These are phyloP conservation scores for Metschnikowia borealis DNA, from an alignment of 805 yeast species.

Conservation along the genomic window DNA sequence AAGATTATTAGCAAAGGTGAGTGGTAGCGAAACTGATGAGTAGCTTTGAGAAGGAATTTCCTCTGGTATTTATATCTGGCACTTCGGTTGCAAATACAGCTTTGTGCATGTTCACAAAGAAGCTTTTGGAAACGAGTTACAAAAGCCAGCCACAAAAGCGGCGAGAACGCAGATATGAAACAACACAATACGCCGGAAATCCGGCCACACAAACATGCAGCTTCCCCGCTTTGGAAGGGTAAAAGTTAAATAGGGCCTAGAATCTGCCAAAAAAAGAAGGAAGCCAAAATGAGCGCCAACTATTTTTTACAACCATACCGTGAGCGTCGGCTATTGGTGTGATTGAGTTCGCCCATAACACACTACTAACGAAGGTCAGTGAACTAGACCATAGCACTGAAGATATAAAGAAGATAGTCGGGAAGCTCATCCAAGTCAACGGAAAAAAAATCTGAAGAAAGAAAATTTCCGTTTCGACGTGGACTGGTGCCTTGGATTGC, in stretches of 20 bases:
- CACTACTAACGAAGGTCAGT: too few species aligned
- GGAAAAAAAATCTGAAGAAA: too few species aligned
- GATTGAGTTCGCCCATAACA: too few species aligned
- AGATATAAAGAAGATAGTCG: too few species aligned
- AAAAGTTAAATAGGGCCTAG: background rate
- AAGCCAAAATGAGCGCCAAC: too few species aligned
- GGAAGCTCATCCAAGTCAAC: too few species aligned
- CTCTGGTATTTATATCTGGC: background rate
- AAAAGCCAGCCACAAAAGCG: background rate
- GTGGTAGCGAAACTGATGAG: background rate
- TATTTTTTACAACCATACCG: too few species aligned
- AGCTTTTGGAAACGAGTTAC: background rate
- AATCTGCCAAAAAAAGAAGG: background rate
- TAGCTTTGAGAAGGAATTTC: background rate
- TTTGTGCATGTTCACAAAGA: background rate
- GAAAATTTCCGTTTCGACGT: background rate
- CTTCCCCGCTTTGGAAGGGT: background rate
- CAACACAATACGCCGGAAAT: background rate
- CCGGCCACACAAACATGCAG: background rate
- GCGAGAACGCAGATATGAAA: background rate
- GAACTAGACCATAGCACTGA: too few species aligned
- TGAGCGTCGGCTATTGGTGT: too few species aligned
- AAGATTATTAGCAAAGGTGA: background rate
- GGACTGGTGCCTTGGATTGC: background rate
- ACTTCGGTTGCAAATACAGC: background rate